These are phyloP conservation scores for Suillus sp. DNA, from an alignment of 768 basidiomycete species.

Conservation along the genomic window DNA sequence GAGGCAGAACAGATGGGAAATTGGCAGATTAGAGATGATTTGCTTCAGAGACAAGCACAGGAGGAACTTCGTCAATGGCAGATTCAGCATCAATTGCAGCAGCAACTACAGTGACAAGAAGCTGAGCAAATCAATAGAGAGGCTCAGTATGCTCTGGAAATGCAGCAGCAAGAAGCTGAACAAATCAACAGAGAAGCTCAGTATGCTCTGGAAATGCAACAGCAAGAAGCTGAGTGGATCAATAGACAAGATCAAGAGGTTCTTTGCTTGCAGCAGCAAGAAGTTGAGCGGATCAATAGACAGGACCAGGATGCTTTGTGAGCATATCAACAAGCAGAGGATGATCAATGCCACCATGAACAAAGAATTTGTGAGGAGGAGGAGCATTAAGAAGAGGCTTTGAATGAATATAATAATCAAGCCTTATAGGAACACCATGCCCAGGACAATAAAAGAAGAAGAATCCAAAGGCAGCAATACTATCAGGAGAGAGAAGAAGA, in stretches of 20 bases:
- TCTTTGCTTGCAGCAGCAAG: too few species aligned
- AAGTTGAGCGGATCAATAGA: not conserved
- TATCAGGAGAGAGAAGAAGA: not conserved
- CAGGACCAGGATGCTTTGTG: not conserved
- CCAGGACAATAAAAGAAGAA: not conserved
- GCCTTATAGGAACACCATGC: not conserved
- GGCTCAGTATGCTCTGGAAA: too few species aligned
- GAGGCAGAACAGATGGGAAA: not conserved
- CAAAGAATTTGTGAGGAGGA: not conserved
- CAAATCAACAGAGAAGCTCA: too few species aligned
- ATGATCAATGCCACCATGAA: not conserved
- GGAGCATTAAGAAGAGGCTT: not conserved
- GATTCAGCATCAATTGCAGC: not conserved
- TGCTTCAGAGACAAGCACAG: not conserved
- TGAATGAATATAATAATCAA: not conserved
- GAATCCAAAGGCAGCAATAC: not conserved
- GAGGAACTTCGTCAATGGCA: not conserved
- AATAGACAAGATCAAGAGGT: too few species aligned
- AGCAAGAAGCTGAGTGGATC: not conserved
- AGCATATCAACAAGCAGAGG: not conserved
- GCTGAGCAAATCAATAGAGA: not conserved
- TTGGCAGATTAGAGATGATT: not conserved
- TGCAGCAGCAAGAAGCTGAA: not conserved
- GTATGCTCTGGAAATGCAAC: not conserved
- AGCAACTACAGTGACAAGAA: too few species aligned